A percentile compares a stretch with the other conserved stretches of the same genome.
These are phyloP conservation scores for Ophiostoma sp. DNA, from an alignment of 2,329 filamentous ascomycete genomes.

Conservation along the genomic window DNA sequence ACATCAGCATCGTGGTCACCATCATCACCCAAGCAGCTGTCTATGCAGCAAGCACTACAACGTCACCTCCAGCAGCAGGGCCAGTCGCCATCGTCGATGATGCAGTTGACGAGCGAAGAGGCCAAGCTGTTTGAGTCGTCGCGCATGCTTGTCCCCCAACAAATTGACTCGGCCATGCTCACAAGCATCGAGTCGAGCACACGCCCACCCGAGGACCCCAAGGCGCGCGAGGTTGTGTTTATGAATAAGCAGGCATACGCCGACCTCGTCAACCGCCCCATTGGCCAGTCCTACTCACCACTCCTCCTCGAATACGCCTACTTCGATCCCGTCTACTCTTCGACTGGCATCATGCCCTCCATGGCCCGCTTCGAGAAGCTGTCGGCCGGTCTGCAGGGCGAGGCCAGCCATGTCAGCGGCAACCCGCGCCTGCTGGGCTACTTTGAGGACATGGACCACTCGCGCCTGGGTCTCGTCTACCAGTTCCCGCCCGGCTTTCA, in stretches of 20 bases:
- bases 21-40: conserved; percentile 32
- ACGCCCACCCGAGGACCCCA: conserved; percentile 42
- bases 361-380: conserved; percentile 66
- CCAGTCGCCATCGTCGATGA: conserved; percentile 36
- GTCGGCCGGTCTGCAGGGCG: conserved; percentile 57
- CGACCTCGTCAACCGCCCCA: conserved; percentile 46
- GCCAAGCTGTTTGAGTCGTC: conserved; percentile 59
- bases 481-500: conserved; percentile 68
- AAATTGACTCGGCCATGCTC: conserved; percentile 57
- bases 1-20: conserved; percentile 8
- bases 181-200: conserved; percentile 44
- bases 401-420: conserved; percentile 52
- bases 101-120: conserved; percentile 37
- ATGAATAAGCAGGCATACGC: conserved; percentile 55
- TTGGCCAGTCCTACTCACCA: conserved; percentile 51
- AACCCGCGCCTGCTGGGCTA: conserved; percentile 65
- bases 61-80: conserved; percentile 12
- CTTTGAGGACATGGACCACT: conserved; percentile 70
- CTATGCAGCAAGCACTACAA: conserved; percentile 12
- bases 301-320: conserved; percentile 71
- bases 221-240: conserved; percentile 49
- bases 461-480: conserved; percentile 73
- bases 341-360: conserved; percentile 63
- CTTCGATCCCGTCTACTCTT: conserved; percentile 62
- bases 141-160: conserved; percentile 61